Evolutionary conservation across 2,329 filamentous ascomycete species (phyloP), one percentile per base, ranked within the genome.

Genomic region (Pseudogymnoascus sp.): DNA sequence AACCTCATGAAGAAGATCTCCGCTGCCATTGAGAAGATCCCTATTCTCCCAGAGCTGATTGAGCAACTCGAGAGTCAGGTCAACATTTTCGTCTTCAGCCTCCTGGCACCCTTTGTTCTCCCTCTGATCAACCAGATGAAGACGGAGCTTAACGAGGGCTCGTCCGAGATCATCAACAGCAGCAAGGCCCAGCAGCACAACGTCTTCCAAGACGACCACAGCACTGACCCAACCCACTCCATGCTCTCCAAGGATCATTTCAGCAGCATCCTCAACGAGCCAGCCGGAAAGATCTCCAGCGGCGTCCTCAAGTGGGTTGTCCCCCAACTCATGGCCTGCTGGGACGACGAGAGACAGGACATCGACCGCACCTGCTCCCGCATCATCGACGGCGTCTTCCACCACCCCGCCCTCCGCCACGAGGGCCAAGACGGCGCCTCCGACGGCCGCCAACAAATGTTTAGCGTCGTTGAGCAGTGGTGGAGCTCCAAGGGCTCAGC

Each of bases 191-290:
- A 96, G 78, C 92, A 96, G 76, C 85, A 89, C 70, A 82, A 95
- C 67, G 91, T 97, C 59, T 97, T 96, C 75, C 76, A 89, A 48
- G 87, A 97, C 67, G 87, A 95, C 70, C 65, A 82, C 60, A 88
- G 79, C 65, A 86, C 85, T 18, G 88, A 97, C 70, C 93, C 92
- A 0, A 97, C 92, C 1, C 92, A 97, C 77, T 95, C 90, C 18
- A 96, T 96, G 92, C 79, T 97, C 60, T 92, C 91, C 63, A 97
- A 97, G 78, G 92, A 97, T 70, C 92, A 97, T 75, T 97, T 97
- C 74, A 75, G 80, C 69, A 73, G 72, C 21, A 79, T 92, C 33
- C 82, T 97, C 64, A 97, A 97, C 72, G 92, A 96, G 72, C 83
- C 92, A 45, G 92, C 91, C 52, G 92, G 92, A 62, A 88, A 87